phyloP scores from a whole-genome alignment of 805 yeast genomes.

The Myxozyma neglecta region DNA sequence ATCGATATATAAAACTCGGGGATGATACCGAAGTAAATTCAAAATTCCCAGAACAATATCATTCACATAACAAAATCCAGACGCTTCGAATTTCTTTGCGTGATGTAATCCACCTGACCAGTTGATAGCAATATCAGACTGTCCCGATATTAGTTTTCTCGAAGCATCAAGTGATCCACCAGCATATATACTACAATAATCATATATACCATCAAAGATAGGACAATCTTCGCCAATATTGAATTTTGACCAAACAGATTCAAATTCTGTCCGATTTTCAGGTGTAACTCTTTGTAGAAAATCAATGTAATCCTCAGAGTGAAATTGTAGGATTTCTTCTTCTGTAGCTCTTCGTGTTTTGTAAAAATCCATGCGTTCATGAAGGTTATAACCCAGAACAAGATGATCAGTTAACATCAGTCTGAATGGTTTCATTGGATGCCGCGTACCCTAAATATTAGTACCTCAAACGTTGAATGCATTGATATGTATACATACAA shows the following conservation, averaged over 20 bases:
- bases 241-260: slow-evolving; percentile 56
- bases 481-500: slow-evolving; percentile 43
- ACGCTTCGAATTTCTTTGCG: slow-evolving; percentile 85
- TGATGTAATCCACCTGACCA: slow-evolving; percentile 94
- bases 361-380: slow-evolving; percentile 87
- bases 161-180: slow-evolving; percentile 93
- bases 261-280: slow-evolving; percentile 26
- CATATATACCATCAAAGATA: slow-evolving; percentile 75
- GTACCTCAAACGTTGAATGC: not conserved
- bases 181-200: slow-evolving; percentile 74
- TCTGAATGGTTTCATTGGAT: slow-evolving; percentile 98
- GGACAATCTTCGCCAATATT: slow-evolving; percentile 93
- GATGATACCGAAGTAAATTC: slow-evolving; percentile 75
- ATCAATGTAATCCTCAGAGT: slow-evolving; percentile 80
- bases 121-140: slow-evolving; percentile 87
- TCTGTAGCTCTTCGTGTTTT: slow-evolving; percentile 78
- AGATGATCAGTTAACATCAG: slow-evolving; percentile 91
- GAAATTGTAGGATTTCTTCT: slow-evolving; percentile 78
- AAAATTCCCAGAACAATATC: slow-evolving; percentile 85
- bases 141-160: slow-evolving; percentile 73
- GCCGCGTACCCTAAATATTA: slow-evolving; percentile 64
- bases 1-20: slow-evolving; percentile 83
- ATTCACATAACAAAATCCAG: slow-evolving; percentile 88
- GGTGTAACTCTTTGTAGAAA: slow-evolving; percentile 53
- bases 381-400: slow-evolving; percentile 78